phyloP scores from a whole-genome alignment of 139 green algal genomes.

The Coccomyxa sp. region DNA sequence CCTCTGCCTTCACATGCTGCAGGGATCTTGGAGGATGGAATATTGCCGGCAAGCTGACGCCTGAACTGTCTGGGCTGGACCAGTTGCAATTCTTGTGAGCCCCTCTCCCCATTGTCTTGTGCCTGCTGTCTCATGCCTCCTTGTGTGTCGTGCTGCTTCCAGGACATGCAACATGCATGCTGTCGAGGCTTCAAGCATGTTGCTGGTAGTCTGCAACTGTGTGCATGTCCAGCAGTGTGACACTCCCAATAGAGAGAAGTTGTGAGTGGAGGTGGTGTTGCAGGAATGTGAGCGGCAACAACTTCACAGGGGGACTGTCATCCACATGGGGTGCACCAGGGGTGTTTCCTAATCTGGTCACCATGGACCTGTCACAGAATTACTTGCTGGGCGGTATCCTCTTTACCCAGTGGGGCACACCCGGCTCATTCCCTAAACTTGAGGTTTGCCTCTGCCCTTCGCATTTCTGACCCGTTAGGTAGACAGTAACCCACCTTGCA shows the following conservation, averaged over 20 bases:
- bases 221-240: neutral
- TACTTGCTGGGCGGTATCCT: neutral
- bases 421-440: neutral
- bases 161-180: neutral
- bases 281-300: conserved; percentile 12
- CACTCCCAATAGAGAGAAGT: neutral
- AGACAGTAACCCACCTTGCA: no score
- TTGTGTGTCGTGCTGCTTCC: no score
- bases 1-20: neutral
- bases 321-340: neutral
- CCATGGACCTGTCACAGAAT: conserved; percentile 15
- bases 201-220: no score
- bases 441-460: neutral
- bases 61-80: neutral
- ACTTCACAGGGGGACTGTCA: conserved; percentile 7
- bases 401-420: neutral
- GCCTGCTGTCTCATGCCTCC: no score
- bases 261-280: neutral
- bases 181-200: neutral
- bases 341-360: neutral
- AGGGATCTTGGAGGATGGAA: neutral
- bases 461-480: no score
- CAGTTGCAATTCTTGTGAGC: neutral
- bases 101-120: neutral
- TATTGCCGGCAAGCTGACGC: neutral